These are phyloP conservation scores for Phytophthora hybrid DNA, from an alignment of 352 stramenopile genomes.

Conservation along the genomic window DNA sequence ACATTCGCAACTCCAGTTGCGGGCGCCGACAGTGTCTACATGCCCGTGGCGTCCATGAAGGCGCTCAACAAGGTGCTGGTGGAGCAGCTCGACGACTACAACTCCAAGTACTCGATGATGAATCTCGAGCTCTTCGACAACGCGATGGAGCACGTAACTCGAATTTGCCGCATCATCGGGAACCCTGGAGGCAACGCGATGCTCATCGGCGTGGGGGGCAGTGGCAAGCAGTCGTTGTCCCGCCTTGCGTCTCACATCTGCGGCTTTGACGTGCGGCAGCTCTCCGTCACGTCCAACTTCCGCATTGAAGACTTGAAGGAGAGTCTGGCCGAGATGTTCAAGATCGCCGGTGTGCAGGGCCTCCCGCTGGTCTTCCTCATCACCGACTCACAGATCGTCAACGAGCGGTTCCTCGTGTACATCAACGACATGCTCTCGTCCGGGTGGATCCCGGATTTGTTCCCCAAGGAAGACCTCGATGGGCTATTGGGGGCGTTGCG, in stretches of 20 bases:
- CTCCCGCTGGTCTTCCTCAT: slow-evolving; percentile 97
- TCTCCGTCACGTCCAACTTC: slow-evolving; percentile 96
- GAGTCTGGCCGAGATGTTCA: slow-evolving; percentile 97
- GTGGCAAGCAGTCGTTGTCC: slow-evolving; percentile 97
- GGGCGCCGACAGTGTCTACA: slow-evolving; percentile 76
- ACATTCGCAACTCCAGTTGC: slow-evolving; percentile 91
- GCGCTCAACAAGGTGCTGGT: slow-evolving; percentile 91
- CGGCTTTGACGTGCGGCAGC: slow-evolving; percentile 96
- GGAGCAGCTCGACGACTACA: slow-evolving; percentile 96
- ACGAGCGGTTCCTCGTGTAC: slow-evolving; percentile 98
- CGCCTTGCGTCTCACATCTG: slow-evolving; percentile 96
- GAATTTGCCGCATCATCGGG: slow-evolving; percentile 97
- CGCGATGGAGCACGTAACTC: slow-evolving; percentile 97
- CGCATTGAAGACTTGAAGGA: slow-evolving; percentile 98
- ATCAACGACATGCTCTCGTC: slow-evolving; percentile 98
- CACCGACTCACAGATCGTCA: slow-evolving; percentile 98
- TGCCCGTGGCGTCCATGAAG: slow-evolving; percentile 83
- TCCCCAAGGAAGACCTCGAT: slow-evolving; percentile 97
- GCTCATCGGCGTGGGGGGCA: slow-evolving; percentile 97
- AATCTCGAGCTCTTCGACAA: slow-evolving; percentile 98
- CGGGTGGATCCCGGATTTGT: slow-evolving; percentile 98
- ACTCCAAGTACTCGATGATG: slow-evolving; percentile 98
- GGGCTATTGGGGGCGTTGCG: slow-evolving; percentile 90
- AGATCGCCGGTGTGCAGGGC: slow-evolving; percentile 94
- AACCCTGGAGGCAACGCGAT: slow-evolving; percentile 97